Conservation (phyloP, 1,284 basidiomycete genomes). For the Naganishia albida region DNA sequence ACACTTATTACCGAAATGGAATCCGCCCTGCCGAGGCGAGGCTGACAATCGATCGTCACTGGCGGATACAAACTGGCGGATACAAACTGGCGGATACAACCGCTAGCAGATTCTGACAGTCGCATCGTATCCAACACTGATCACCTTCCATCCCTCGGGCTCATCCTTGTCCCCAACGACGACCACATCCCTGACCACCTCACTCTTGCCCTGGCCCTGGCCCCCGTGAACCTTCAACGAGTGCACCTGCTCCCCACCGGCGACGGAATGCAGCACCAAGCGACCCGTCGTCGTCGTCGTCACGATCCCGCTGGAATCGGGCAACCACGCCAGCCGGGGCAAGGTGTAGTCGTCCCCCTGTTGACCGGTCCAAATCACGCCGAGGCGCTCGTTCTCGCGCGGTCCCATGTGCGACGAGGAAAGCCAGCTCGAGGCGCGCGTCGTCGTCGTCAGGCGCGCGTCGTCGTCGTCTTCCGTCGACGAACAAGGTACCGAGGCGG, state of each 20-base stretch:
- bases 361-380: constrained; percentile 47
- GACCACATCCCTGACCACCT: constrained; percentile 30
- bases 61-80: too few species aligned
- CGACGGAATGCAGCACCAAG: constrained; percentile 44
- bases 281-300: constrained; percentile 48
- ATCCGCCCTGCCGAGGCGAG: neutral
- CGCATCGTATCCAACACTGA: constrained; percentile 53
- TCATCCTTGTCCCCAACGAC: constrained; percentile 31
- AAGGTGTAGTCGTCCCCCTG: constrained; percentile 51
- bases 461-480: neutral
- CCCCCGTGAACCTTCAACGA: constrained; percentile 47
- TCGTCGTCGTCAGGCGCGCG: neutral
- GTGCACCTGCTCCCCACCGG: constrained; percentile 41
- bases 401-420: neutral
- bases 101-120: constrained; percentile 34
- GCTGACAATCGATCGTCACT: too few species aligned
- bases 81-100: neutral
- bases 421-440: neutral
- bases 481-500: constrained; percentile 17
- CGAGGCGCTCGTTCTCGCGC: constrained; percentile 41
- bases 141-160: constrained; percentile 42
- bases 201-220: constrained; percentile 12
- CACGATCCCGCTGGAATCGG: constrained; percentile 47
- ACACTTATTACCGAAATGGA: neutral
- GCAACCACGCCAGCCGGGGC: constrained; percentile 53